Conservation (phyloP, 495 filamentous ascomycete genomes). For the Penicillium alfredii region DNA sequence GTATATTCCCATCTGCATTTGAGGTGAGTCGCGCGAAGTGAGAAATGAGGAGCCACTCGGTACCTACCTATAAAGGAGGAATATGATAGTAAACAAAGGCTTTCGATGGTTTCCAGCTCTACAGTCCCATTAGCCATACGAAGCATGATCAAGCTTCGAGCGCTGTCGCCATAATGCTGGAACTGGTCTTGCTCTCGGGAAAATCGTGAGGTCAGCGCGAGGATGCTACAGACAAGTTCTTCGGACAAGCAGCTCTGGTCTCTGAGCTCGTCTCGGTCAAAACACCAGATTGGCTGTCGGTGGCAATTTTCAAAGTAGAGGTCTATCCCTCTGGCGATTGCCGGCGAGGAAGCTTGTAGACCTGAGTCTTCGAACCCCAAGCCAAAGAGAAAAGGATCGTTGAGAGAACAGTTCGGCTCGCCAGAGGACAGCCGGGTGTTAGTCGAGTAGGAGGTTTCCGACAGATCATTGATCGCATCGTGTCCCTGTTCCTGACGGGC, state of each 20-base stretch:
- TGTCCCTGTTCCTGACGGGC: constrained; percentile 15
- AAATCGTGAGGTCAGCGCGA: constrained; percentile 39
- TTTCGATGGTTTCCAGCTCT: constrained; percentile 40
- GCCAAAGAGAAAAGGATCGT: constrained; percentile 22
- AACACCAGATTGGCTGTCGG: constrained; percentile 45
- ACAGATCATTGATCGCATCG: constrained; percentile 10
- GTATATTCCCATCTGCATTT: constrained; percentile 34
- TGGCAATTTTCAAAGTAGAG: constrained; percentile 44
- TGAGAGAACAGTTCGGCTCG: constrained; percentile 14
- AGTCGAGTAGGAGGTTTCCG: constrained; percentile 15
- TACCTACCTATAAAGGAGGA: constrained; percentile 38
- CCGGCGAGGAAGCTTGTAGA: constrained; percentile 19
- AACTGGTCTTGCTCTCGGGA: constrained; percentile 32
- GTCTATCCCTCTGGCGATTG: constrained; percentile 31
- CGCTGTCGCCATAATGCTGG: constrained; percentile 37
- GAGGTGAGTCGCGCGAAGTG: no score
- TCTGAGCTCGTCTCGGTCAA: constrained; percentile 38
- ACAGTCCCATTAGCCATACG: constrained; percentile 43
- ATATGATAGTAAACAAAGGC: constrained; percentile 39
- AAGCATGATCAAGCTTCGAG: constrained; percentile 40
- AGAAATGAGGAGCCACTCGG: no score
- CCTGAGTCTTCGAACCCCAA: constrained; percentile 30
- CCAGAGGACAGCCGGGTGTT: constrained; percentile 16
- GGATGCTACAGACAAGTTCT: constrained; percentile 39
- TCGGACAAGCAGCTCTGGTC: constrained; percentile 32